Evolutionary conservation across 2,329 filamentous ascomycete genomes (phyloP).

Genomic region (Raffaelea albimanens): DNA sequence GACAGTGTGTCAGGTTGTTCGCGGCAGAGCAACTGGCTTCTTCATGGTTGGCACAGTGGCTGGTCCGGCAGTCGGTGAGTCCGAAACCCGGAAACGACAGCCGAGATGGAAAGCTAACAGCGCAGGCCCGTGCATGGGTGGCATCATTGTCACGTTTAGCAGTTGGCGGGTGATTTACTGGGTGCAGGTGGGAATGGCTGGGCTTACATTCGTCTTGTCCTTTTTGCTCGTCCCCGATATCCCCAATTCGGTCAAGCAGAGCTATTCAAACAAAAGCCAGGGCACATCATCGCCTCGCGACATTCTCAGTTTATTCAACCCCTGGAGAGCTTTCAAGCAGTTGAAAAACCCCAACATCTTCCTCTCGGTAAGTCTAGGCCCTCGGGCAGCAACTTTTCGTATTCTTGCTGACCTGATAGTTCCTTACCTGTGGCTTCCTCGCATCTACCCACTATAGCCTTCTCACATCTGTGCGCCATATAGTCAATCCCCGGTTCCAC

Average conservation of each 20-base stretch:
- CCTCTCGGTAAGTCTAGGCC: slow-evolving; percentile 1
- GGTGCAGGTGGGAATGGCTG: slow-evolving; percentile 22
- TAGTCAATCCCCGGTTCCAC: slow-evolving; percentile 65
- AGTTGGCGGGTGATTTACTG: slow-evolving; percentile 51
- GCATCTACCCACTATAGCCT: slow-evolving; percentile 58
- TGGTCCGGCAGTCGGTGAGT: slow-evolving; percentile 48
- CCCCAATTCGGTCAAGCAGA: background rate
- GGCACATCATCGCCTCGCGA: background rate
- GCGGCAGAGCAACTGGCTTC: slow-evolving; percentile 65
- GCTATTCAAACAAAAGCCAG: background rate
- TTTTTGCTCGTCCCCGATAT: slow-evolving; percentile 16
- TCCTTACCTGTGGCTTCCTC: slow-evolving; percentile 40
- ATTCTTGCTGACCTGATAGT: no score
- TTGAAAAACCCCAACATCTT: slow-evolving; percentile 3
- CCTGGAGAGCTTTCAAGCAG: slow-evolving; percentile 3
- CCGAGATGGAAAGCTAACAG: no score
- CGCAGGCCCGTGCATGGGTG: slow-evolving; percentile 57
- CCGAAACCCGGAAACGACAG: no score
- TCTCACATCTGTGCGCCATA: slow-evolving; percentile 60
- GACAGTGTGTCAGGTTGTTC: slow-evolving; percentile 15
- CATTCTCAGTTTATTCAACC: slow-evolving; percentile 4
- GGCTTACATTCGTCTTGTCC: slow-evolving; percentile 18
- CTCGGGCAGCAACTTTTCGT: no score
- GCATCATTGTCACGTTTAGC: slow-evolving; percentile 66
- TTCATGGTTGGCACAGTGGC: slow-evolving; percentile 63